These are phyloP conservation scores for Ascochyta koolunga DNA, from an alignment of 2,329 filamentous ascomycete genomes.

Conservation along the genomic window DNA sequence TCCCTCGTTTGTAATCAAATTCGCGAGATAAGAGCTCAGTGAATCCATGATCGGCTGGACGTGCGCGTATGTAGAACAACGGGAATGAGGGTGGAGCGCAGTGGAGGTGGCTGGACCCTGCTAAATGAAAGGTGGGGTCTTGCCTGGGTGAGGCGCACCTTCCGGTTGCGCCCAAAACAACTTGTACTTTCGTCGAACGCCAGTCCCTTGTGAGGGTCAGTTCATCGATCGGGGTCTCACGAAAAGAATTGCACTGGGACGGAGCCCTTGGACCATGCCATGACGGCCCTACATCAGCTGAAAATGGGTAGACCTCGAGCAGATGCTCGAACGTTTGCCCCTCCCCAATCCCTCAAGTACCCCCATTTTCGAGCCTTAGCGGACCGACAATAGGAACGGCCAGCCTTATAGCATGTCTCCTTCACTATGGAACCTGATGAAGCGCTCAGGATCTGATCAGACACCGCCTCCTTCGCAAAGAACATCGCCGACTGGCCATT, in stretches of 20 bases:
- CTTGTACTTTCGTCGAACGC: slow-evolving; percentile 9
- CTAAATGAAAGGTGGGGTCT: slow-evolving; percentile 34
- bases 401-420: slow-evolving; percentile 41
- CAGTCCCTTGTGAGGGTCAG: slow-evolving; percentile 31
- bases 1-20: not conserved
- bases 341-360: slow-evolving; percentile 22
- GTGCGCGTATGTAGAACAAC: not conserved
- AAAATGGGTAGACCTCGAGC: slow-evolving; percentile 36
- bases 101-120: slow-evolving; percentile 1
- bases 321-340: slow-evolving; percentile 27
- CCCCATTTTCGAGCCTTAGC: slow-evolving; percentile 40
- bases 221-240: slow-evolving; percentile 25
- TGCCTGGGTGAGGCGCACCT: slow-evolving; percentile 19
- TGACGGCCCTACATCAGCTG: slow-evolving; percentile 20
- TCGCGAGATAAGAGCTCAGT: slow-evolving; percentile 1
- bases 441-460: slow-evolving; percentile 32
- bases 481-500: slow-evolving; percentile 19
- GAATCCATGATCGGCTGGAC: not conserved
- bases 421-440: slow-evolving; percentile 44
- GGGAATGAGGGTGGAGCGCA: not conserved
- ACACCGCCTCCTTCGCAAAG: slow-evolving; percentile 25
- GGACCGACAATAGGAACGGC: slow-evolving; percentile 12
- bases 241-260: slow-evolving; percentile 23
- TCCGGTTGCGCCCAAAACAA: slow-evolving; percentile 23
- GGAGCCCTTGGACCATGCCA: slow-evolving; percentile 15